These are phyloP conservation scores for Xylaria telfairii DNA, from an alignment of 495 filamentous ascomycete species.

Conservation along the genomic window DNA sequence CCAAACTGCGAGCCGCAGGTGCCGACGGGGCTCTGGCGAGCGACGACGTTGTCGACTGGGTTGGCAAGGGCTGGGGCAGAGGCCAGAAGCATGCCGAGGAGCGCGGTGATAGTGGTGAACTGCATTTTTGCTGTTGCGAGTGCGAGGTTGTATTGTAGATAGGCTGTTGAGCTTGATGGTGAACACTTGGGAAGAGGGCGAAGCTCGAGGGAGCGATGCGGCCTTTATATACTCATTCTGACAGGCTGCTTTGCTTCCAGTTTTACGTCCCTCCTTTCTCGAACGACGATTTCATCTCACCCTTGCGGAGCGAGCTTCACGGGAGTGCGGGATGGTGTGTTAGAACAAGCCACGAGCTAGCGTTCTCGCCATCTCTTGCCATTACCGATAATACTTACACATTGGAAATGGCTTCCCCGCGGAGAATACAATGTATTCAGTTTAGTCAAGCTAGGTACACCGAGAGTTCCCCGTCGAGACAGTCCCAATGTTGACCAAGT, in stretches of 20 bases:
- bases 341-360: not conserved
- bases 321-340: not conserved
- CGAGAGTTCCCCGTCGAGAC: not conserved
- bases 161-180: conserved; percentile 15
- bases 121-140: conserved; percentile 18
- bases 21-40: conserved; percentile 3
- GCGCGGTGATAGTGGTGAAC: conserved; percentile 12
- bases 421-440: not conserved
- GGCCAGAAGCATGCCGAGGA: conserved; percentile 20
- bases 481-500: not conserved
- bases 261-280: not conserved
- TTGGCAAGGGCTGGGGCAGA: conserved; percentile 16
- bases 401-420: not conserved
- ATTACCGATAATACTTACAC: not conserved
- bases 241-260: not conserved
- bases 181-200: not conserved
- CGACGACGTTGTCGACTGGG: not conserved
- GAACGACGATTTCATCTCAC: not conserved
- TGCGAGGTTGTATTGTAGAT: not conserved
- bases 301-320: not conserved
- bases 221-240: conserved; percentile 13
- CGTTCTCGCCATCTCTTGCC: conserved; percentile 14
- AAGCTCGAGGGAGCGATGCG: not conserved
- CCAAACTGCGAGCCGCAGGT: conserved; percentile 16
- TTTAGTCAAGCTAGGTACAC: not conserved